These are phyloP conservation scores for Epichloe brachyelytri DNA, from an alignment of 2,329 filamentous ascomycete species.

Conservation along the genomic window DNA sequence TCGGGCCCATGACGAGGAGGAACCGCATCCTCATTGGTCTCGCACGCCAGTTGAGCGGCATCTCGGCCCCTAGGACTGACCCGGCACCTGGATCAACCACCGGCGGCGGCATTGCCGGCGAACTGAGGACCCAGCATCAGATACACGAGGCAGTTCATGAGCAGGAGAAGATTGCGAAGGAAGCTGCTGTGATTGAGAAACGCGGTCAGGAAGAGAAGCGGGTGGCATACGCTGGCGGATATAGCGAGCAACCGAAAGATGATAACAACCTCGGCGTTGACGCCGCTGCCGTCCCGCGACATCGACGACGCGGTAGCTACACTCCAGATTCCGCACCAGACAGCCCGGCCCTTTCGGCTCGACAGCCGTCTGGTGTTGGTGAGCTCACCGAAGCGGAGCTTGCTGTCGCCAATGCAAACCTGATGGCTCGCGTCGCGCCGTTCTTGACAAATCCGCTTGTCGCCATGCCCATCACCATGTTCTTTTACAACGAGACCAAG, in stretches of 20 bases:
- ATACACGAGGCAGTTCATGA: constrained; percentile 35
- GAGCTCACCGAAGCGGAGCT: constrained; percentile 69
- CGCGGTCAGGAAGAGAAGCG: constrained; percentile 60
- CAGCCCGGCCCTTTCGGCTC: constrained; percentile 29
- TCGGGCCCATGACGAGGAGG: constrained; percentile 71
- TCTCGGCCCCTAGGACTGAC: constrained; percentile 52
- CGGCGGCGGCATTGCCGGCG: constrained; percentile 5
- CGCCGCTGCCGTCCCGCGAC: constrained; percentile 13
- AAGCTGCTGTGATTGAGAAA: constrained; percentile 65
- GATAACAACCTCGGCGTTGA: constrained; percentile 22
- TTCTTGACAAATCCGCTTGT: constrained; percentile 79
- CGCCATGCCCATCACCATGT: constrained; percentile 70
- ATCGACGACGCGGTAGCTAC: constrained; percentile 19
- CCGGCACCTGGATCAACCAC: constrained; percentile 8
- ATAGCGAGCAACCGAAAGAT: constrained; percentile 52
- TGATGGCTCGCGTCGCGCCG: constrained; percentile 77
- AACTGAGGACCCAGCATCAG: constrained; percentile 14
- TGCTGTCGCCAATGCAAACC: constrained; percentile 65
- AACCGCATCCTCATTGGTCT: constrained; percentile 79
- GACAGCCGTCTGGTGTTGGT: constrained; percentile 23
- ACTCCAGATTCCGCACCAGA: constrained; percentile 27
- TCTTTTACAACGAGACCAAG: constrained; percentile 80
- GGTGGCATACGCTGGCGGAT: constrained; percentile 56
- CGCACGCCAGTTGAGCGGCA: constrained; percentile 75
- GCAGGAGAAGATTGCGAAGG: constrained; percentile 54